A percentile compares a stretch with the other conserved stretches of the same genome.
Evolutionary conservation across 257 asterid genomes (phyloP).

Genomic region (Solanum chiquidenum): DNA sequence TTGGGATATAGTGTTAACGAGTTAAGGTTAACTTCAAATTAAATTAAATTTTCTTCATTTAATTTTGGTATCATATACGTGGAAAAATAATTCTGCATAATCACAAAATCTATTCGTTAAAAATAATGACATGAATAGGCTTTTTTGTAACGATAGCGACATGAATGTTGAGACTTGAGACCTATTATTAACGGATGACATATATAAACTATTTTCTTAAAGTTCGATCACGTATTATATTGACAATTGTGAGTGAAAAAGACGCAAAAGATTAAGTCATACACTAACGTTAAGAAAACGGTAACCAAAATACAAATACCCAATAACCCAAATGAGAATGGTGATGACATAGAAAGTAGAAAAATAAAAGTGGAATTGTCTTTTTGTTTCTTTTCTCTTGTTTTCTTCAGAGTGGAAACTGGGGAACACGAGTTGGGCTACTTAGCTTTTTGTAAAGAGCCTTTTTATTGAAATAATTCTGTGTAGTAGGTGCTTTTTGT

Average conservation of each 20-base stretch:
- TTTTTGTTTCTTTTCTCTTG: neutral
- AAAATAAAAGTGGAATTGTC: neutral
- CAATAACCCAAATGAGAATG: neutral
- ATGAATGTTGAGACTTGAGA: neutral
- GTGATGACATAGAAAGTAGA: neutral
- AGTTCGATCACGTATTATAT: neutral
- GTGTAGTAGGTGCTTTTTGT: neutral
- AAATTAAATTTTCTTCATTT: too few relatives aligned
- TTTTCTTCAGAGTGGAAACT: neutral
- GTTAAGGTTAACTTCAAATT: neutral
- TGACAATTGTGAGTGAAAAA: neutral
- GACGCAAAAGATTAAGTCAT: neutral
- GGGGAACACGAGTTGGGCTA: neutral
- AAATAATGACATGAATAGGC: too few relatives aligned
- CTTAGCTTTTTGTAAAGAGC: neutral
- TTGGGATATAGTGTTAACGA: neutral
- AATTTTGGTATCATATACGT: fast-evolving
- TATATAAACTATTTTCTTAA: too few relatives aligned
- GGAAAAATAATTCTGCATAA: too few relatives aligned
- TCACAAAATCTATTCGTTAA: too few relatives aligned
- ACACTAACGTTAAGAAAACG: neutral
- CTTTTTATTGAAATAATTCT: neutral
- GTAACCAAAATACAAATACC: neutral
- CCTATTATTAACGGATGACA: too few relatives aligned
- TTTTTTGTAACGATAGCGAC: neutral